Percentiles rank a stretch among this genome's conserved stretches.
Conservation (phyloP, 345 rosid genomes). For the Citrus reticulata region DNA sequence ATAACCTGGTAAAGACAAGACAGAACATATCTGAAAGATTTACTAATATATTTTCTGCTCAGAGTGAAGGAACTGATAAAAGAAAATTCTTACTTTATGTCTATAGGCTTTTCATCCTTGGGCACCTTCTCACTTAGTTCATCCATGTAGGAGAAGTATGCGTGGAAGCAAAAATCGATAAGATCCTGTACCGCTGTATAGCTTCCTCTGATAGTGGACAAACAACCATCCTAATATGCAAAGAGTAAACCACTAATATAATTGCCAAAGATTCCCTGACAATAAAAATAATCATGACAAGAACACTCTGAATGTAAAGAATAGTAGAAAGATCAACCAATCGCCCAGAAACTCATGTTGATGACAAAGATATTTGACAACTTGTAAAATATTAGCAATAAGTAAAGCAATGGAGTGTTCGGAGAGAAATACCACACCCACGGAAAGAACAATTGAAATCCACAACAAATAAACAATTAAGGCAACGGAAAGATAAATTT, state of each 20-base stretch:
- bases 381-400: neutral
- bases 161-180: slow-evolving; percentile 84
- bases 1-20: slow-evolving; percentile 39
- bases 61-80: neutral
- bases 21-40: neutral
- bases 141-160: slow-evolving; percentile 88
- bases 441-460: neutral
- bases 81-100: slow-evolving; percentile 42
- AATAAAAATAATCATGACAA: neutral
- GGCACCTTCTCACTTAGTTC: slow-evolving; percentile 57
- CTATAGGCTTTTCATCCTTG: slow-evolving; percentile 50
- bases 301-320: neutral
- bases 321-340: neutral
- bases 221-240: slow-evolving; percentile 59
- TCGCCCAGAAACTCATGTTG: too few relatives aligned
- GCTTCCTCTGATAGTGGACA: slow-evolving; percentile 60
- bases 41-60: neutral
- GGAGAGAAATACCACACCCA: neutral
- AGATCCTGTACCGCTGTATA: slow-evolving; percentile 69
- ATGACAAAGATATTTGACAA: neutral
- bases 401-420: neutral
- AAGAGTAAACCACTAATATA: neutral
- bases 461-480: neutral
- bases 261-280: neutral
- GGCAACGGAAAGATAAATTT: neutral